A percentile compares a stretch with the other conserved stretches of the same genome.
Evolutionary conservation across 164 flowering plant species (phyloP).

Genomic region (Taxillus chinensis): DNA sequence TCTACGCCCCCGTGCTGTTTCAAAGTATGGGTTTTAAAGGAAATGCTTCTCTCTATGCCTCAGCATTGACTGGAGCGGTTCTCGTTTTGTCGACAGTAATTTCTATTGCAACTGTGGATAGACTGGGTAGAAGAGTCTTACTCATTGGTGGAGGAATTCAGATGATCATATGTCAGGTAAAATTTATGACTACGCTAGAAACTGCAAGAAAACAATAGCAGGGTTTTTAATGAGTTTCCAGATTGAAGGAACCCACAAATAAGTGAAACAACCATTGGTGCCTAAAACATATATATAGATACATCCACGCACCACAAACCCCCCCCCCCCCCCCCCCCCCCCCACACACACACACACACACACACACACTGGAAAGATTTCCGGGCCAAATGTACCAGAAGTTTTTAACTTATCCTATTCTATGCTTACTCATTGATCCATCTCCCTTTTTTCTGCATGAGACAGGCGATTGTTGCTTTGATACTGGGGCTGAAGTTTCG

Average conservation of each 20-base stretch:
- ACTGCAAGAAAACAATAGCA: background rate
- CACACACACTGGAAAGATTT: too few relatives aligned
- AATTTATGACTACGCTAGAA: background rate
- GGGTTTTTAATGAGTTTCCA: background rate
- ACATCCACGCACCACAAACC: too few relatives aligned
- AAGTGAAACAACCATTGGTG: background rate
- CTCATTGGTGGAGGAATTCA: constrained; percentile 76
- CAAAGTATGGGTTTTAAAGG: constrained; percentile 78
- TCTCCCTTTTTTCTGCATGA: background rate
- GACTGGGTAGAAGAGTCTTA: constrained; percentile 57
- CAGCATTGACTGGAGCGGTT: constrained; percentile 83
- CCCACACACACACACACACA: background rate
- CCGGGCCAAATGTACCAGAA: too few relatives aligned
- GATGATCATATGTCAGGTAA: constrained; percentile 81
- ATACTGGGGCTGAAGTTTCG: constrained; percentile 71
- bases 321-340: too few relatives aligned
- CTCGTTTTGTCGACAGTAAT: constrained; percentile 63
- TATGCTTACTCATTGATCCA: background rate
- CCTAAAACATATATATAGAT: too few relatives aligned
- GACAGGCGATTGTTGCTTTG: constrained; percentile 59
- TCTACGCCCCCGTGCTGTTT: constrained; percentile 88
- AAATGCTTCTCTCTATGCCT: constrained; percentile 73
- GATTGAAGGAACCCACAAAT: background rate
- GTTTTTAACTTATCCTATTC: too few relatives aligned
- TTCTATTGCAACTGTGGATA: constrained; percentile 75